Conservation (phyloP, 2,329 filamentous ascomycete genomes). For the Aspergillus luchuensis region DNA sequence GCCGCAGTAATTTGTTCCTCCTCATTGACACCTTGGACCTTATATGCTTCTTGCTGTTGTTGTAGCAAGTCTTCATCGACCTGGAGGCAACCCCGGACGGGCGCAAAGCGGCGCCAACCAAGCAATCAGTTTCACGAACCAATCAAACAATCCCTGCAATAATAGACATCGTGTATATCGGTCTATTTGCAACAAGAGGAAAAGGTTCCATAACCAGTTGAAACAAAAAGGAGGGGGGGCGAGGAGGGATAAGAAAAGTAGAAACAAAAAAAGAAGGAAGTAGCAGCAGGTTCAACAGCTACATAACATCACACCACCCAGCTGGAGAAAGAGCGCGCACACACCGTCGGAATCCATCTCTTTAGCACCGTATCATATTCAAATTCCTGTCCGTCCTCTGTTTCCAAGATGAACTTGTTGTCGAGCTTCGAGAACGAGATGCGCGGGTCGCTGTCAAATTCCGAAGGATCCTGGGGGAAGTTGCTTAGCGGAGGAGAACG, state of each 20-base stretch:
- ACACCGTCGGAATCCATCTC: slow-evolving; percentile 72
- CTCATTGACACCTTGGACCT: slow-evolving; percentile 61
- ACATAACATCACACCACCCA: slow-evolving; percentile 17
- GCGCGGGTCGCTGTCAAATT: slow-evolving; percentile 76
- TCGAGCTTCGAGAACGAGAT: slow-evolving; percentile 86
- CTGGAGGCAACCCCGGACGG: slow-evolving; percentile 43
- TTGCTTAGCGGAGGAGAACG: slow-evolving; percentile 22
- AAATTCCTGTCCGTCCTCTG: slow-evolving; percentile 81
- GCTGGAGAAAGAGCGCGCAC: slow-evolving; percentile 29
- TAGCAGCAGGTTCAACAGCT: slow-evolving; percentile 18
- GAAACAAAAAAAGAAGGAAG: not conserved
- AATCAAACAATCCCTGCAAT: slow-evolving; percentile 21
- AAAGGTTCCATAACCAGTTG: slow-evolving; percentile 8
- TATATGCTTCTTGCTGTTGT: slow-evolving; percentile 64
- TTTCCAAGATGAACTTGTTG: slow-evolving; percentile 79
- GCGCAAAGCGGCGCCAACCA: slow-evolving; percentile 33
- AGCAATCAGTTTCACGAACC: slow-evolving; percentile 38
- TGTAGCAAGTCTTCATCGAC: slow-evolving; percentile 62
- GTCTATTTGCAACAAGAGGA: slow-evolving; percentile 19
- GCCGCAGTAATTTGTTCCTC: slow-evolving; percentile 49
- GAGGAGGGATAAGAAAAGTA: not conserved
- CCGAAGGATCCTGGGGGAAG: slow-evolving; percentile 60
- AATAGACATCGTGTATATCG: slow-evolving; percentile 13
- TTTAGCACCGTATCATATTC: slow-evolving; percentile 72
- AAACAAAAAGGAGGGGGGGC: slow-evolving; percentile 5